Evolutionary conservation across 164 flowering plant species (phyloP).

Genomic region (Piper betle): DNA sequence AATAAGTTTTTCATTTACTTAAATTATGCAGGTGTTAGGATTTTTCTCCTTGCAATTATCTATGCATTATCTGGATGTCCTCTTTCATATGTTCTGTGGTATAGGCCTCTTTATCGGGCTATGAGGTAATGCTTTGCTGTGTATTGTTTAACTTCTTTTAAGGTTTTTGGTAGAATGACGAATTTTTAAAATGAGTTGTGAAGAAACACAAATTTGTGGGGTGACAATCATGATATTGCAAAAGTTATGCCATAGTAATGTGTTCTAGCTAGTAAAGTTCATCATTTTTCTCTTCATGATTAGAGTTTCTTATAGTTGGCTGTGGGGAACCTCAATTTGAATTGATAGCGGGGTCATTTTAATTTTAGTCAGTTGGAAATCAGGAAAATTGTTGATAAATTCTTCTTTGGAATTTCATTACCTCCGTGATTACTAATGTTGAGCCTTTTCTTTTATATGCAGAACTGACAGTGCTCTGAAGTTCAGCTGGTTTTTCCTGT

Average conservation of each 20-base stretch:
- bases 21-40: conserved; percentile 60
- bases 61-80: conserved; percentile 82
- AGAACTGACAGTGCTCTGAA: conserved; percentile 85
- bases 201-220: no score
- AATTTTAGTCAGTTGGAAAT: no score
- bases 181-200: no score
- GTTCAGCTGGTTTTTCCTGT: conserved; percentile 66
- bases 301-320: no score
- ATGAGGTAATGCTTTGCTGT: conserved; percentile 47
- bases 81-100: conserved; percentile 91
- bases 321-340: no score
- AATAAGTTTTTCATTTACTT: not conserved
- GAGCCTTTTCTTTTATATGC: conserved; percentile 14
- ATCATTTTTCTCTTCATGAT: no score
- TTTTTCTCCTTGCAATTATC: conserved; percentile 82
- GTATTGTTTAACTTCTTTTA: not conserved
- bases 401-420: not conserved
- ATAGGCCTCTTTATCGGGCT: conserved; percentile 93
- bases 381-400: no score
- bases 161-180: not conserved
- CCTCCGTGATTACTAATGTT: not conserved
- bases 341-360: no score
- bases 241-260: no score
- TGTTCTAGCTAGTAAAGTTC: no score
- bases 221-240: no score